Evolutionary conservation across 306 rosid genomes (phyloP), one percentile per base, ranked within the genome.

Genomic region (Vicia faba): DNA sequence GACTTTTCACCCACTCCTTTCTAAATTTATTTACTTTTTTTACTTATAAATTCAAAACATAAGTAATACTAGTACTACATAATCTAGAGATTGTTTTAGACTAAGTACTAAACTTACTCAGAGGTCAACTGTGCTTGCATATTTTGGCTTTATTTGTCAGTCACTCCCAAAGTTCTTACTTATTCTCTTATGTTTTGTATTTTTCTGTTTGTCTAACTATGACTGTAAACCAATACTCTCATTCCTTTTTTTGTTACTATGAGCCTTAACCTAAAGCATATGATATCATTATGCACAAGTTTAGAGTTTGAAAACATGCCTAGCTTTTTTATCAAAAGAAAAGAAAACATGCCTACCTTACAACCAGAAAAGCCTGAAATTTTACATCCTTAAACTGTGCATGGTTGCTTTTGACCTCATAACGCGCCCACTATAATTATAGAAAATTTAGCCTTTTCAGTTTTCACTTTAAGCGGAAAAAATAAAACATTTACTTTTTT

Each of bases 121-220:
- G 3, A 39, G 28, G 57, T 46, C 57, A 65, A 26, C 40, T 46
- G 16, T 14, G 29, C 7, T 11, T 1, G n/a, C 43, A 43, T 33
- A 33, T 28, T 62, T 13, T 62, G 35, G 11, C 1, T 61, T 7
- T 19, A 6, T 23, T 39, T 39, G 67, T 61, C 35, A 39, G 55
- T 64, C 28, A 26, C 69, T 44, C 26, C 19, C 54, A 45, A 64
- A 64, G 26, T 64, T 9, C 1, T 14, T 26, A 45, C 15, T 64
- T 64, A 44, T 26, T 64, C 26, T 50, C 14, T 44, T 46, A 5
- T 28, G 57, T 26, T 64, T 64, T 64, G 69, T 64, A 43, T 54
- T 45, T 28, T 28, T 28, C 43, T 13, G 40, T 45, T 5, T 44
- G 57, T 55, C 61, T 28, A 15, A 14, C 40, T n/a, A 25, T 25